A percentile compares a stretch with the other conserved stretches of the same genome.
These are phyloP conservation scores for Colletotrichum kahawae DNA, from an alignment of 2,329 filamentous ascomycete species.

Conservation along the genomic window DNA sequence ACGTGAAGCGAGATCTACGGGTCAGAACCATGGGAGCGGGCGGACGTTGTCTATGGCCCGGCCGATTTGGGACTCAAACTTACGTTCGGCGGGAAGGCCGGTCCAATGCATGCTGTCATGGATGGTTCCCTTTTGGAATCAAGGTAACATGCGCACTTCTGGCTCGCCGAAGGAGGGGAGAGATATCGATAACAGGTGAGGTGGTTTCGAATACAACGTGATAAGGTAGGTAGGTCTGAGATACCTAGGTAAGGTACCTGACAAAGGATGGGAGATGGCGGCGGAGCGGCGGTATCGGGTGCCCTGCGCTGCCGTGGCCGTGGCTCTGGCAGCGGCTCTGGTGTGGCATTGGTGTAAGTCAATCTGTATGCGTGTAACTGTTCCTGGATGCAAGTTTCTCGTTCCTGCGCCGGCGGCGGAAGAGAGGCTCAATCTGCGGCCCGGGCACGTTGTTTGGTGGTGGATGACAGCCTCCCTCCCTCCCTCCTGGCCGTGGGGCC, in stretches of 20 bases:
- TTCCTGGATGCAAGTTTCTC: conserved; percentile 2
- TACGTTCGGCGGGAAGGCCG: background rate
- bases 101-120: background rate
- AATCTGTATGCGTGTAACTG: background rate
- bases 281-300: background rate
- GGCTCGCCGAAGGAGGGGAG: background rate
- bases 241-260: background rate
- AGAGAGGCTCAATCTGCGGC: conserved; percentile 13
- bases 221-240: background rate
- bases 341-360: background rate
- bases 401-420: conserved; percentile 14
- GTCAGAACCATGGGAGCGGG: conserved; percentile 3
- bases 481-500: background rate
- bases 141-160: background rate
- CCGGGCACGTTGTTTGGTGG: conserved; percentile 18
- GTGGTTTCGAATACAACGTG: conserved; percentile 10
- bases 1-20: conserved; percentile 11
- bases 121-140: background rate
- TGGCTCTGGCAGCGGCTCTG: background rate
- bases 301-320: background rate
- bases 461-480: conserved; percentile 7
- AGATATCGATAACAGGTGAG: background rate
- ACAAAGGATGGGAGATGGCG: conserved; percentile 8
- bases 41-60: conserved; percentile 8
- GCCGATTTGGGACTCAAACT: background rate